phyloP scores from a whole-genome alignment of 345 rosid genomes.

The Salix arbutifolia region DNA sequence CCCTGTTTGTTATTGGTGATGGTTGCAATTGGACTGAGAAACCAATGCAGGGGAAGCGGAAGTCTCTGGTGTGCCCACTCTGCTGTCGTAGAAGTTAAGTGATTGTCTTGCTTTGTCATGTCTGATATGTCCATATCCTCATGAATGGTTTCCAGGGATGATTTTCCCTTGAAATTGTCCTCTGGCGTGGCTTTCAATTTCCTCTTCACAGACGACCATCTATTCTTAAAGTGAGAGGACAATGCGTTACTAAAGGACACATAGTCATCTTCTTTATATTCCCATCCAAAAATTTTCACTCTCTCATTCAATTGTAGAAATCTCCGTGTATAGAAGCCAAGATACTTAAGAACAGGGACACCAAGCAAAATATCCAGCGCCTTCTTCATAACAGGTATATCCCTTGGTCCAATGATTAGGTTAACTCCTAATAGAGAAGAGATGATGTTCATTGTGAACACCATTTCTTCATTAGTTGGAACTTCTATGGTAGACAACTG shows the following conservation, averaged over 20 bases:
- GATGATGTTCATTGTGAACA: constrained; percentile 32
- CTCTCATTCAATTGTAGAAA: constrained; percentile 37
- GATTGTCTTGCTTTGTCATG: constrained; percentile 27
- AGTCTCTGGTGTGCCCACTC: constrained; percentile 89
- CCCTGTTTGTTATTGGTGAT: constrained; percentile 31
- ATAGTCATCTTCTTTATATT: constrained; percentile 49
- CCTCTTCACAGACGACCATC: constrained; percentile 65
- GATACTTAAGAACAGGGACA: constrained; percentile 47
- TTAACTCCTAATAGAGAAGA: constrained; percentile 55
- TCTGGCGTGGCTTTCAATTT: constrained; percentile 39
- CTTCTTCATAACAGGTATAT: constrained; percentile 50
- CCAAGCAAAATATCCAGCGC: constrained; percentile 58
- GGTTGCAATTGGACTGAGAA: constrained; percentile 76
- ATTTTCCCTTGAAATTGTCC: constrained; percentile 23
- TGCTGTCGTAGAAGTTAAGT: constrained; percentile 27
- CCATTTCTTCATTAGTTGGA: constrained; percentile 31
- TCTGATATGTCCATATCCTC: constrained; percentile 57
- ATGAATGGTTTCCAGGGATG: constrained; percentile 63
- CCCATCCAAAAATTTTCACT: constrained; percentile 38
- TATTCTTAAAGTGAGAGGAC: constrained; percentile 58
- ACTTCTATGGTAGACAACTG: constrained; percentile 21
- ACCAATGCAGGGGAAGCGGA: constrained; percentile 87
- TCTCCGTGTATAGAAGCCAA: constrained; percentile 35
- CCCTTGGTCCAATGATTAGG: constrained; percentile 66
- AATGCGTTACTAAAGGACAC: constrained; percentile 42